Base-by-base conservation (phyloP, 805 yeast genomes). In the Wickerhamiella alocasiicola region DNA sequence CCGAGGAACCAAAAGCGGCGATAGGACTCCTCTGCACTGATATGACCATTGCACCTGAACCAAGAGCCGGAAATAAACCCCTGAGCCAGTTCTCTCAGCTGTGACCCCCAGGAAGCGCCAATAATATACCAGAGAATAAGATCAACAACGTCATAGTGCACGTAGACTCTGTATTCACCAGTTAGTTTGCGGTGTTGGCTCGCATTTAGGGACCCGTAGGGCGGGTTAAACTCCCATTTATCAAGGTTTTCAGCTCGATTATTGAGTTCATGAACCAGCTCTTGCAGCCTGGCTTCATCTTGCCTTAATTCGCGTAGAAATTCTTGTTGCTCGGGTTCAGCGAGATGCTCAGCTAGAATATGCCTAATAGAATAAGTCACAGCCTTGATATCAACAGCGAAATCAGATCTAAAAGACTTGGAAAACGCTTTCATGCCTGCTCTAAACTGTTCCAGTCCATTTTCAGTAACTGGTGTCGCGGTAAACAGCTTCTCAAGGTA, bases 91-190 rank as follows among this genome's bases (percentile, higher is more conserved):
- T 4, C 16, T 20, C 9, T 3, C 15, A 38, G 19, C 27, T 38
- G 17, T 7, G 24, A 3, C 4, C 28, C 30, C 41, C 41, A 38
- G 5, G 11, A 4, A 6, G 6, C 4, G 9, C 41, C 41, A 21
- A 38, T 30, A 3, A 30, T 26, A 5, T 30, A 19, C 21, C 31
- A 15, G 9, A 38, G 23, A 6, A 38, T 7, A 12, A 25, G 31
- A 21, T 38, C 41, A 9, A 38, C 16, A 2, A 38, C 9, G 2
- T 30, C 41, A n/a, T 23, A 16, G 16, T 38, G 31, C 5, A 30
- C 13, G 20, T 15, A 29, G 6, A 38, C 41, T 4, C 41, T 31
- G 18, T 38, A 38, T 18, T 31, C 31, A 17, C 41, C 41, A 31
- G 30, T 38, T 19, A 38, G 13, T n/a, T 16, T 31, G 32, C 41